phyloP scores from a whole-genome alignment of 164 flowering plant genomes.

The Chloranthus sessilifolius region DNA sequence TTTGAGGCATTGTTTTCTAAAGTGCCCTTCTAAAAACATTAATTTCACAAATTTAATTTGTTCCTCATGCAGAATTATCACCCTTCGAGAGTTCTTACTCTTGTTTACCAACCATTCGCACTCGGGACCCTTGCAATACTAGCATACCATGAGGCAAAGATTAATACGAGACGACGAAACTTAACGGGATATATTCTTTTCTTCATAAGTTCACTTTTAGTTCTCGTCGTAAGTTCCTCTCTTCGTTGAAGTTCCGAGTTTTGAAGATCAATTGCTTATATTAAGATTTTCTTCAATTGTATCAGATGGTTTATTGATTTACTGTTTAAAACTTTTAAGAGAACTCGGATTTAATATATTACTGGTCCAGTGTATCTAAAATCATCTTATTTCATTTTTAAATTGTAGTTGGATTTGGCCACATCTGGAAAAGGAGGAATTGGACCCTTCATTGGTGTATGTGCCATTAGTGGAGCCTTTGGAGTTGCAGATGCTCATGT shows the following conservation, averaged over 20 bases:
- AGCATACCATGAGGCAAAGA: conserved; percentile 33
- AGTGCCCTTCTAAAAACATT: too few species aligned
- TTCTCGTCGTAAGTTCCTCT: conserved; percentile 47
- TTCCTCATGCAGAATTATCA: conserved; percentile 26
- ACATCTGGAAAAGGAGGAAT: conserved; percentile 73
- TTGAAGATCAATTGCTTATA: too few species aligned
- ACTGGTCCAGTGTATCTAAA: too few species aligned
- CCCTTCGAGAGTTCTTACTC: conserved; percentile 39
- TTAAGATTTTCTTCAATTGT: too few species aligned
- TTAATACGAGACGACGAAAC: conserved; percentile 36
- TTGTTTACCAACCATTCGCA: conserved; percentile 43
- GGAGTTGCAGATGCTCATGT: conserved; percentile 77
- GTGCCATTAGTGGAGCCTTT: conserved; percentile 46
- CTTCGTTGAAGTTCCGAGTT: neutral
- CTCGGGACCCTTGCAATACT: conserved; percentile 28
- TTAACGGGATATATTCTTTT: conserved; percentile 59
- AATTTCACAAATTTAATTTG: too few species aligned
- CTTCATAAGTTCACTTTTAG: conserved; percentile 41
- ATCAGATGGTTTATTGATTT: too few species aligned
- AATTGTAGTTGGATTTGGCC: conserved; percentile 54
- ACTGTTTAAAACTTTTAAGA: too few species aligned
- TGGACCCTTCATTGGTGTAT: conserved; percentile 54
- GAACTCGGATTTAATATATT: too few species aligned
- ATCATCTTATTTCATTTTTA: neutral
- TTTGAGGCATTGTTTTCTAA: too few species aligned